These are phyloP conservation scores for Diplodia sapinea DNA, from an alignment of 2,329 filamentous ascomycete genomes.

Conservation along the genomic window DNA sequence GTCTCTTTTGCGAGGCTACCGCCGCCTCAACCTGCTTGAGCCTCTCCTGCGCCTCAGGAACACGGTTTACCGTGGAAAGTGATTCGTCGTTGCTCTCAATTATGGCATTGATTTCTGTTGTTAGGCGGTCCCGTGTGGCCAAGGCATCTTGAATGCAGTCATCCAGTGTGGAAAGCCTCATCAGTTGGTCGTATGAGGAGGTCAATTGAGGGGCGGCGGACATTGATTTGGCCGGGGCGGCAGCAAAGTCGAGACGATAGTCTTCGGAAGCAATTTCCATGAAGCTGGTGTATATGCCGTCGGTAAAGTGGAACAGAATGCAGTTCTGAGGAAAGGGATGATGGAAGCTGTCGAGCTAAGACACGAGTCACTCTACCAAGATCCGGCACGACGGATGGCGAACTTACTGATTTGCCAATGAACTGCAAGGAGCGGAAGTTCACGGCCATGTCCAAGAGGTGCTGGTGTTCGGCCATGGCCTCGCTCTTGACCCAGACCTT, in stretches of 20 bases:
- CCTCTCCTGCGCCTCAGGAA: slow-evolving; percentile 51
- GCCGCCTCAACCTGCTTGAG: slow-evolving; percentile 55
- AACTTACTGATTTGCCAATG: slow-evolving; percentile 66
- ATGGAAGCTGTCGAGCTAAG: slow-evolving; percentile 63
- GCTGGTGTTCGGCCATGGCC: slow-evolving; percentile 61
- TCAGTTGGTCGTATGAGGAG: slow-evolving; percentile 84
- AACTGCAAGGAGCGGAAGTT: slow-evolving; percentile 78
- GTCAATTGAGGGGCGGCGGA: slow-evolving; percentile 63
- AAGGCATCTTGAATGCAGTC: slow-evolving; percentile 90
- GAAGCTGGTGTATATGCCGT: slow-evolving; percentile 82
- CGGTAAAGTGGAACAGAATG: slow-evolving; percentile 81
- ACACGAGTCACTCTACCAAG: slow-evolving; percentile 2
- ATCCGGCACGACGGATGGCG: slow-evolving; percentile 12
- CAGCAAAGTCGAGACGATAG: slow-evolving; percentile 39
- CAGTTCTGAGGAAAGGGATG: slow-evolving; percentile 81
- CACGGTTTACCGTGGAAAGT: slow-evolving; percentile 44
- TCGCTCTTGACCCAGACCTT: slow-evolving; percentile 74
- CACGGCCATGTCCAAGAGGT: slow-evolving; percentile 74
- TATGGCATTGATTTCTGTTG: slow-evolving; percentile 73
- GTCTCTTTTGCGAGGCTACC: slow-evolving; percentile 68
- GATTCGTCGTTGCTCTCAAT: slow-evolving; percentile 48
- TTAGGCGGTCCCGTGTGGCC: slow-evolving; percentile 73
- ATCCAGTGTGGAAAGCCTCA: slow-evolving; percentile 86
- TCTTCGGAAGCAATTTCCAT: slow-evolving; percentile 65
- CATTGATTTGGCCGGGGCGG: slow-evolving; percentile 49